Evolutionary conservation across 2,329 filamentous ascomycete species (phyloP), one percentile per base, ranked within the genome.

Genomic region (Penicillium freii): DNA sequence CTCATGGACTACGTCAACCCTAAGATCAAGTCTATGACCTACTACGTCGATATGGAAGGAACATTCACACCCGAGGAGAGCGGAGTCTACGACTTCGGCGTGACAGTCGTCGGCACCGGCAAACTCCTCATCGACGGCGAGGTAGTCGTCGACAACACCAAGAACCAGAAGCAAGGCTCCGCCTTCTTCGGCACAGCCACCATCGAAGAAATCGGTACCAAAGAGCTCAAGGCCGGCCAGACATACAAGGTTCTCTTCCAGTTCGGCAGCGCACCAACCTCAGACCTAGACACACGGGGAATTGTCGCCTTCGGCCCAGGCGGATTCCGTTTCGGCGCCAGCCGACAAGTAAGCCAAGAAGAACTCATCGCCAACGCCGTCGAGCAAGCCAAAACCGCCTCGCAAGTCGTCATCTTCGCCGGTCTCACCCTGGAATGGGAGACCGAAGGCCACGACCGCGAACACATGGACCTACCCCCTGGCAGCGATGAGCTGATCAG

Each of bases 401-500:
- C 93, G 56, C 88, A 92, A 68, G 90, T 92, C 47, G 82, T 94
- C 60, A 79, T 94, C 53, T 89, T 90, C 68, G 87, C 87, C 2
- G 91, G 91, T 1, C 81, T 94, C 47, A 92, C 92, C 67, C 83
- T 83, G 38, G 89, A 93, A 68, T 93, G 89, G 88, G 90, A 93
- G 72, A 87, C 87, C 0, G 90, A 92, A 75, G 89, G 89, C 33
- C 80, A 84, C 39, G 84, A 86, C 64, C 81, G 84, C 54, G 74
- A 77, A 11, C 76, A 78, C 68, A 84, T 85, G 82, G 80, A 84
- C 57, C 74, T 86, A 1, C 84, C 84, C 42, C 81, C 75, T 5
- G 78, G 74, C 63, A 81, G 79, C 57, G 82, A 86, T 66, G 79
- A 80, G 47, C 75, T 86, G 50, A 89, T 93, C 65, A 71, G 80